Base-by-base conservation (phyloP, 1,284 basidiomycete genomes). In the Hypsizygus ulmarius region DNA sequence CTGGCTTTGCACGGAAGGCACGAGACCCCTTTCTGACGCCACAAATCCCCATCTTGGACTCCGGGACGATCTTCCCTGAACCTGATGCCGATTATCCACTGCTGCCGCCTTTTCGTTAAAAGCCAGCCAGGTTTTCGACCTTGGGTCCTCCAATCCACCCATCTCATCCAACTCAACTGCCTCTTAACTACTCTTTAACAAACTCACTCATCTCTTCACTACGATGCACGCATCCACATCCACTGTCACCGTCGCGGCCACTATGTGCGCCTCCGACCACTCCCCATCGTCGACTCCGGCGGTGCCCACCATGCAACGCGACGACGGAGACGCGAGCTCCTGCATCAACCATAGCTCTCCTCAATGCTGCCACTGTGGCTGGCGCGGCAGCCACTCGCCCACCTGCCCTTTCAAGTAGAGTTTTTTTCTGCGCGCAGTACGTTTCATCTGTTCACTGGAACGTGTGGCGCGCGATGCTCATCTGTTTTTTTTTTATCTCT, bases 291-390 rank as follows among this genome's bases (percentile, higher is more conserved):
- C 50, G 18, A 45, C 54, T 43, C 12, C 47, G 47, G 45, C 48
- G 35, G 39, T 54, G 28, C 54, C 43, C 38, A 50, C 48, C 36
- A 54, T 49, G 12, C 30, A 49, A n/a, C 48, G 34, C 14, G 47
- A 51, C 37, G 45, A 39, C 33, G 39, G 45, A 39, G 52, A 57
- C 40, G 41, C 58, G 37, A 52, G 33, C 50, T 49, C 57, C 18
- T 62, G 59, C 49, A 43, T 62, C 52, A 60, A 73, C 64, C 62
- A 65, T 54, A 77, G 75, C 68, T 70, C 78, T 15, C 83, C 84
- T 52, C 84, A 87, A 63, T 87, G 85, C 70, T 85, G 82, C 73
- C 83, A 86, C 63, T 87, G 85, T 54, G 83, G 83, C 54, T 83
- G 73, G 72, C 80, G 84, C 57, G 84, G 84, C 38, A 62, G 70